Evolutionary conservation across 148 eudicot species (phyloP).

Genomic region (Rhododendron ferrugineum): DNA sequence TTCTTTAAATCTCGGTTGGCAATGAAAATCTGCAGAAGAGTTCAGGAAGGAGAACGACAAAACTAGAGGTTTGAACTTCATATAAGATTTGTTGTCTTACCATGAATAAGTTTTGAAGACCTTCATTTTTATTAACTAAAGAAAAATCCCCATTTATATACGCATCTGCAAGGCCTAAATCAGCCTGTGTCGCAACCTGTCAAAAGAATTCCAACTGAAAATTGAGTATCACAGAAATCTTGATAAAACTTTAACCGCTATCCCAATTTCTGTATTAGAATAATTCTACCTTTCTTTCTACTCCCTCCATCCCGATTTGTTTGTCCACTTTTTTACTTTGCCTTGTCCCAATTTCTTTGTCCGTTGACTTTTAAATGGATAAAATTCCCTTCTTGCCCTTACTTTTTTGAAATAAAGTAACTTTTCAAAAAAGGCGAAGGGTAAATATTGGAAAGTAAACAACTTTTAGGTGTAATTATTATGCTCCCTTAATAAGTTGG

Average conservation of each 20-base stretch:
- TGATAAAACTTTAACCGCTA: neutral
- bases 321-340: too few relatives aligned
- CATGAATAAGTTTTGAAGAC: slow-evolving; percentile 79
- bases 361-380: too few relatives aligned
- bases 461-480: too few relatives aligned
- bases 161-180: slow-evolving; percentile 98
- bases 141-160: slow-evolving; percentile 91
- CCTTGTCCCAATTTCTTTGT: too few relatives aligned
- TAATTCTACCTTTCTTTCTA: neutral
- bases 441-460: too few relatives aligned
- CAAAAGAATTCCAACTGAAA: slow-evolving; percentile 1
- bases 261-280: neutral
- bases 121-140: slow-evolving; percentile 69
- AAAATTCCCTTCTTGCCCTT: too few relatives aligned
- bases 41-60: slow-evolving; percentile 2
- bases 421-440: too few relatives aligned
- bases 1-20: slow-evolving; percentile 63
- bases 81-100: slow-evolving; percentile 28
- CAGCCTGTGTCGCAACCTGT: slow-evolving; percentile 85
- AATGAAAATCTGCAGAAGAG: slow-evolving; percentile 48
- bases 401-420: too few relatives aligned
- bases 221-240: neutral
- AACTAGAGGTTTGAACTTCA: neutral
- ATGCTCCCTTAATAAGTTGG: too few relatives aligned
- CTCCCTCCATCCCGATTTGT: too few relatives aligned